Base-by-base conservation (phyloP, 441 rosid species). In the Manihot esculenta region DNA sequence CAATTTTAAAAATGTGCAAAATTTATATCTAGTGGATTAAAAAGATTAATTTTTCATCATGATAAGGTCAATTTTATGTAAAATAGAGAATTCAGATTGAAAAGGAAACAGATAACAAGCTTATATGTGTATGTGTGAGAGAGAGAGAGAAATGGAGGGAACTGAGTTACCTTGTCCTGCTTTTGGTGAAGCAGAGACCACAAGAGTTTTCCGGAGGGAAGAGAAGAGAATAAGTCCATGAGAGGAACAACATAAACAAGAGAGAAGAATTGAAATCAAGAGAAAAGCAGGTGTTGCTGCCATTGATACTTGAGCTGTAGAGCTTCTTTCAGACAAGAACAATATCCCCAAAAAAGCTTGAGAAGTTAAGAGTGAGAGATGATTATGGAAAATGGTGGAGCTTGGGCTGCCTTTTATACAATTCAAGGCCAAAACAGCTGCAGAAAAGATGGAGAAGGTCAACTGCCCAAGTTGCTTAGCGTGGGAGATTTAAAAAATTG, bases 211-310 rank as follows among this genome's bases (percentile, higher is more conserved):
- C 11, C 62, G 70, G 41, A 87, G 81, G 71, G 88, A 68, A 56
- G 88, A 81, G 74, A 88, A 82, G 69, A 80, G 78, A n/a, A 79
- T 64, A 5, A n/a, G 1, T 9, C 86, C 91, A 72, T 65, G 47
- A 38, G 74, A 69, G 21, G 78, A 45, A 50, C 67, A 75, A 7
- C 76, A 63, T 35, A 86, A 72, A 76, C 74, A 68, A 59, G 78
- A 78, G 38, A 81, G 68, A 27, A 84, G 76, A 26, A 84, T 5
- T 1, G 85, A 66, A 63, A 78, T 78, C 60, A 86, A 76, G 74
- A 77, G 23, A 60, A 78, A 62, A 21, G 72, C 67, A 50, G 62
- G 71, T 18, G 79, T 48, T 35, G 41, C 41, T 7, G 82, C 83
- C 85, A 79, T 77, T 38, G 41, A 15, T 21, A 17, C 23, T 20